Evolutionary conservation across 768 basidiomycete genomes (phyloP), one percentile per base, ranked within the genome.

Genomic region (Symmetrospora coprosmae): DNA sequence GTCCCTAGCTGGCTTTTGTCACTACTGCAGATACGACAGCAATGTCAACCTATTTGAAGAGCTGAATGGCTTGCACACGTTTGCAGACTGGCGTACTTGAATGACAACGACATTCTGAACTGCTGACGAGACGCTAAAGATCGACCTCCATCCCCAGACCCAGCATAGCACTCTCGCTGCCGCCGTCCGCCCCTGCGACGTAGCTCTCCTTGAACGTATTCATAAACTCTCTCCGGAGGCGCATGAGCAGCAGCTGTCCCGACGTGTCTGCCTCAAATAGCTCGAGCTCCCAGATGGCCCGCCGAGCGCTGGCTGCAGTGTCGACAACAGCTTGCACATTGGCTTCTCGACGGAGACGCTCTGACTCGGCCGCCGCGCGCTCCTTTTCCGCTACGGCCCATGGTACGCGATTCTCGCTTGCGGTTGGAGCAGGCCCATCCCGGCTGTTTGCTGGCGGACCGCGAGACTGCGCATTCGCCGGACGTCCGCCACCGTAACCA

Each of bases 251-350:
- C 13, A 34, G 33, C 9, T 23, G 31, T 34, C 31, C 52, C 23
- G 34, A 23, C 14, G 30, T 28, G 21, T 58, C 55, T 8, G 39
- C 55, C 37, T 58, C 40, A 11, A 58, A 21, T 13, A 58, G 8
- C 25, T 58, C 55, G 30, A 58, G 55, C 11, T 58, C 55, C n/a
- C 55, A 3, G 17, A 58, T 43, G 33, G 55, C 55, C 46, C 33
- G 43, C n/a, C 55, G 39, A 11, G 41, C 28, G 2, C 9, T 30
- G 21, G 19, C 31, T 7, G 55, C 38, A 46, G 27, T 7, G 11
- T 58, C 3, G 5, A 58, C 13, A 21, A 19, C 25, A 11, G 19
- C 27, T 7, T 58, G 39, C 17, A 58, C 9, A 2, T 58, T 21
- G 4, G 7, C 25, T 2, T 45, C 17, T 19, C 55, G 55, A 41